Evolutionary conservation across 371 early-diverging fungal genomes (phyloP), one percentile per base, ranked within the genome.

Genomic region (Mucor sp.): DNA sequence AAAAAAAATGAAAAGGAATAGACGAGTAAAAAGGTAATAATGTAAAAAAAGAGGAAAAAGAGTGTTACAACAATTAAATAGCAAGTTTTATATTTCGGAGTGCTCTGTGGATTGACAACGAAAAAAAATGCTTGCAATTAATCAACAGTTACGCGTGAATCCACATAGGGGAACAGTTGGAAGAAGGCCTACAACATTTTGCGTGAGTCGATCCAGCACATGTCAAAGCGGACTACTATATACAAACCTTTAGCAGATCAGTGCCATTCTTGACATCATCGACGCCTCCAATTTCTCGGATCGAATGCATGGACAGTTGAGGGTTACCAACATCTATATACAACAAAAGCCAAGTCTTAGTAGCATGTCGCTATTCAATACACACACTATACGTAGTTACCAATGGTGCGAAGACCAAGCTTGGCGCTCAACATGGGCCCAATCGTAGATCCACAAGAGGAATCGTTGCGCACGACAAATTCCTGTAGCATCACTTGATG

Each of bases 381-480:
- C 5, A 14, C 12, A 9, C 44, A 21, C 32, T 1, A 8, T 17
- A 9, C 2, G 6, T 27, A 61, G 75, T 72, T 87, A 90, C 93
- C 94, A 71, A 98, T 83, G 14, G 99, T 97, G 68, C 97, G 90
- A 64, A 99, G 79, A n/a, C 99, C 99, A 32, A 97, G 85, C 71
- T 96, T 92, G 15, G 96, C 92, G 70, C 92, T 91, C 37, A 99
- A 82, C 90, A 99, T 94, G 48, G 99, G 99, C 0, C 99, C 98
- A 74, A 99, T 99, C 25, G 98, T 97, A 32, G 93, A 92, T 3
- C 97, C 98, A 74, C 97, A 97, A 11, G 96, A 86, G 56, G 90
- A 91, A 74, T 99, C 99, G 71, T 97, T 97, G 66, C 97, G 88
- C 32, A 97, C 96, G 53, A 94, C 92, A 85, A 95, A 96, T 85